A percentile compares a stretch with the other conserved stretches of the same genome.
Conservation (phyloP, 331 rosid genomes). For the Quercus lobata region DNA sequence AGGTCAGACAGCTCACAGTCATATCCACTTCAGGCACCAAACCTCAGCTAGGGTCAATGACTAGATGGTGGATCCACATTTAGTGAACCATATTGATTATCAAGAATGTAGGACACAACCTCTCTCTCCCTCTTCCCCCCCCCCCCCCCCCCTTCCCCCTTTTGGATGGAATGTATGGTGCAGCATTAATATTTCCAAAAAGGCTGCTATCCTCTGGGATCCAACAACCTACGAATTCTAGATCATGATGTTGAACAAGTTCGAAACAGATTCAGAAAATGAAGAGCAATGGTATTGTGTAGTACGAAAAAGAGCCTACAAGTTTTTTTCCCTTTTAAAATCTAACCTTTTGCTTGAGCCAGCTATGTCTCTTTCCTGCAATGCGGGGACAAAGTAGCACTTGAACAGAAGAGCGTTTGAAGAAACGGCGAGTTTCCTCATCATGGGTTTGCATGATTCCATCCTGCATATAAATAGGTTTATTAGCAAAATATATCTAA, state of each 20-base stretch:
- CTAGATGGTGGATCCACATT: neutral
- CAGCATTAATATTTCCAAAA: neutral
- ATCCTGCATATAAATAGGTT: slow-evolving; percentile 50
- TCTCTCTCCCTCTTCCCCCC: too few relatives aligned
- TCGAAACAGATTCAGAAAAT: slow-evolving; percentile 5
- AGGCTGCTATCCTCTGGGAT: neutral
- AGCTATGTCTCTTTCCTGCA: slow-evolving; percentile 92
- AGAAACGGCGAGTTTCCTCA: slow-evolving; percentile 92
- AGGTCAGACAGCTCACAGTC: neutral
- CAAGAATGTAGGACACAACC: neutral
- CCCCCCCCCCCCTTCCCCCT: neutral
- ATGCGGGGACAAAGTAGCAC: slow-evolving; percentile 87
- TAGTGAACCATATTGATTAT: neutral
- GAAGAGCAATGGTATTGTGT: slow-evolving; percentile 1
- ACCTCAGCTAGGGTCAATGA: neutral
- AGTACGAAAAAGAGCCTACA: neutral
- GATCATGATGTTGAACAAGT: slow-evolving; percentile 14
- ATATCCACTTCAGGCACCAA: neutral
- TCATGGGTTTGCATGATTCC: slow-evolving; percentile 98
- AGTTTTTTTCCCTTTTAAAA: neutral
- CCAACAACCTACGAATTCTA: neutral
- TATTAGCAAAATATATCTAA: neutral
- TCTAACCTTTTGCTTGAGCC: slow-evolving; percentile 82
- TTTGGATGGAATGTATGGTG: neutral
- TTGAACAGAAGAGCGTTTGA: slow-evolving; percentile 91